phyloP scores from a whole-genome alignment of 208 protist genomes.

The Porcisia hertigi region DNA sequence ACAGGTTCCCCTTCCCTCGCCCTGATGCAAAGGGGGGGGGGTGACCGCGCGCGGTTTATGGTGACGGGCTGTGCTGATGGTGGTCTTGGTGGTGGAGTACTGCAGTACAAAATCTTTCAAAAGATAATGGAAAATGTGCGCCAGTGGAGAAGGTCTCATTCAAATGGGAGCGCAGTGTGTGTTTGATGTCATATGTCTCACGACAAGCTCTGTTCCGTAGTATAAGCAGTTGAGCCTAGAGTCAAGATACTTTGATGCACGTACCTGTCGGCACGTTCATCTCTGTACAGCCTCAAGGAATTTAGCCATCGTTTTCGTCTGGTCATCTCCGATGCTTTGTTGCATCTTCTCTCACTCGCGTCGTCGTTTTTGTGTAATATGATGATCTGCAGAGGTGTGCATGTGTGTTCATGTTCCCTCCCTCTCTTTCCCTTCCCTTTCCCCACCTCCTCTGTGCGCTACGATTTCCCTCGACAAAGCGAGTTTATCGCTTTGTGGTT shows the following conservation, averaged over 20 bases:
- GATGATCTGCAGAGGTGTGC: background rate
- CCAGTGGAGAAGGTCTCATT: background rate
- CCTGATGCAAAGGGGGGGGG: background rate
- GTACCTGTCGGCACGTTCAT: background rate
- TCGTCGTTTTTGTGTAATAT: background rate
- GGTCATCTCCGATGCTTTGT: background rate
- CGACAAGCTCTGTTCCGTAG: too few species aligned
- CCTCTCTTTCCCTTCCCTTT: background rate
- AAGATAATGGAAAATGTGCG: background rate
- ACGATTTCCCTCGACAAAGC: too few species aligned
- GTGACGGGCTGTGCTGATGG: too few species aligned
- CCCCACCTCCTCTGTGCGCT: too few species aligned
- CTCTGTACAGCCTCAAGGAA: background rate
- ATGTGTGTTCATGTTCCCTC: background rate
- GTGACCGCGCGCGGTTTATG: background rate
- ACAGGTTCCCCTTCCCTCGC: background rate
- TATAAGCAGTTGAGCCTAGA: background rate
- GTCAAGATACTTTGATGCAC: background rate
- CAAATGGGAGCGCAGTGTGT: background rate
- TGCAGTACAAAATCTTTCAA: background rate
- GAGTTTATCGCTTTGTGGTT: too few species aligned
- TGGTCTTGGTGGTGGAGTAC: background rate
- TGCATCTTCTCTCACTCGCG: background rate
- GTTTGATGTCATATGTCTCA: background rate
- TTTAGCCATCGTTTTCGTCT: background rate